Evolutionary conservation across 2,329 filamentous ascomycete species (phyloP).

Genomic region (Venturia oleaginea): DNA sequence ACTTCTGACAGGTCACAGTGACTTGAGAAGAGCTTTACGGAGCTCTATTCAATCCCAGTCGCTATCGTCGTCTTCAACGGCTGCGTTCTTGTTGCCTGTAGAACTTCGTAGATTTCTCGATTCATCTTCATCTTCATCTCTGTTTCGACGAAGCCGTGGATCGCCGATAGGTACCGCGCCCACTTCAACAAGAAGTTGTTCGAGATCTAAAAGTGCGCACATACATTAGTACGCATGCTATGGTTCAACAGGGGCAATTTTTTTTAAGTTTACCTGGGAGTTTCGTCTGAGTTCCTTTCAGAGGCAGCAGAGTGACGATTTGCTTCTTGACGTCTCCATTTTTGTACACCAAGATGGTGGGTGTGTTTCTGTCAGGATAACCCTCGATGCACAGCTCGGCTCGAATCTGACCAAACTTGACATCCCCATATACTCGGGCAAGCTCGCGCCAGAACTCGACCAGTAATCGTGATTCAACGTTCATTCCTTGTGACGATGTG

Average conservation of each 20-base stretch:
- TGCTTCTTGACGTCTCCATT: slow-evolving; percentile 90
- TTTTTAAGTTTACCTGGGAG: slow-evolving; percentile 40
- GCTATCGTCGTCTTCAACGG: slow-evolving; percentile 37
- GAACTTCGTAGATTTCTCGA: slow-evolving; percentile 42
- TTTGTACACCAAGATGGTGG: slow-evolving; percentile 85
- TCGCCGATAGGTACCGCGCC: slow-evolving; percentile 74
- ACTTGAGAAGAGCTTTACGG: neutral
- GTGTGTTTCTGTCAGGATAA: slow-evolving; percentile 90
- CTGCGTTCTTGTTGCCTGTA: slow-evolving; percentile 27
- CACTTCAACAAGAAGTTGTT: slow-evolving; percentile 70
- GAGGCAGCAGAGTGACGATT: slow-evolving; percentile 74
- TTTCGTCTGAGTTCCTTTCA: slow-evolving; percentile 63
- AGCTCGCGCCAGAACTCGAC: slow-evolving; percentile 79
- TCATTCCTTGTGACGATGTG: slow-evolving; percentile 66
- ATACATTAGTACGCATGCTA: neutral
- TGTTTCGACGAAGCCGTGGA: slow-evolving; percentile 59
- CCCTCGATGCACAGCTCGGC: slow-evolving; percentile 91
- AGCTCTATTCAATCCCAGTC: slow-evolving; percentile 48
- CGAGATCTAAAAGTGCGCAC: slow-evolving; percentile 49
- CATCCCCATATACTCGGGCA: slow-evolving; percentile 76
- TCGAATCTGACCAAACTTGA: slow-evolving; percentile 96
- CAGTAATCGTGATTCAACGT: slow-evolving; percentile 75
- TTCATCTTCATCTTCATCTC: slow-evolving; percentile 51
- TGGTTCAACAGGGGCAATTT: neutral
- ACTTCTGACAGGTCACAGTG: neutral